A percentile compares a stretch with the other conserved stretches of the same genome.
These are phyloP conservation scores for Trichoderma polysporum DNA, from an alignment of 2,329 filamentous ascomycete species.

Conservation along the genomic window DNA sequence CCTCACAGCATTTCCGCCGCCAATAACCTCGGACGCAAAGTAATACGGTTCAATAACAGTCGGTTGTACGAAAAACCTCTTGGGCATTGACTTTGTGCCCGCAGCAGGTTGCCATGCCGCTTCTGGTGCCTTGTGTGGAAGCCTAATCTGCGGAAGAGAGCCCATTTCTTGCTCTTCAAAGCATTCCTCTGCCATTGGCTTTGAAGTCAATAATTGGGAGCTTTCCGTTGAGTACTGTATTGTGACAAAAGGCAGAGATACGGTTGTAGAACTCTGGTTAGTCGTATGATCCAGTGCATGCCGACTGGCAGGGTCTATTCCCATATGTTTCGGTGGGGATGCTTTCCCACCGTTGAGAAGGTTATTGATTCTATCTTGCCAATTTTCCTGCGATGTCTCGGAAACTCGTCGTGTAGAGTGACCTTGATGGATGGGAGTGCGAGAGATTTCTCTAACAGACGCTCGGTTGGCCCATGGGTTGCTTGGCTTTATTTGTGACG, in stretches of 20 bases:
- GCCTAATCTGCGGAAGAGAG: conserved; percentile 67
- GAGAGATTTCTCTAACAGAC: conserved; percentile 33
- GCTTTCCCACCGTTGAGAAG: conserved; percentile 70
- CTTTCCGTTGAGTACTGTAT: conserved; percentile 35
- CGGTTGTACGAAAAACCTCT: conserved; percentile 47
- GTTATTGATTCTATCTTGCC: conserved; percentile 84
- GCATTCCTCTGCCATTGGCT: conserved; percentile 73
- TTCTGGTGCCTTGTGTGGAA: conserved; percentile 63
- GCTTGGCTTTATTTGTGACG: conserved; percentile 28
- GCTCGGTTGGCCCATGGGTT: conserved; percentile 40
- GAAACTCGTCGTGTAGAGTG: conserved; percentile 27
- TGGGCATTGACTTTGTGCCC: conserved; percentile 54
- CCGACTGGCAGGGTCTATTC: conserved; percentile 67
- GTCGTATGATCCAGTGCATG: conserved; percentile 60
- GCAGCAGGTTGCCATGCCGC: conserved; percentile 62
- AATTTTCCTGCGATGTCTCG: conserved; percentile 49
- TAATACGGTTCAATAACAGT: conserved; percentile 37
- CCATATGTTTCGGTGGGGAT: conserved; percentile 56
- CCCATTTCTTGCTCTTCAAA: conserved; percentile 81
- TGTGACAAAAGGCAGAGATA: conserved; percentile 58
- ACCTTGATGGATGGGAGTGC: conserved; percentile 27
- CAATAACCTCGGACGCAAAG: conserved; percentile 35
- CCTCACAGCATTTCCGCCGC: conserved; percentile 38
- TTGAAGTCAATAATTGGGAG: conserved; percentile 53
- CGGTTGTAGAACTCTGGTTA: conserved; percentile 58